Evolutionary conservation across 2,329 filamentous ascomycete genomes (phyloP).

Genomic region (Talaromyces verruculosus): DNA sequence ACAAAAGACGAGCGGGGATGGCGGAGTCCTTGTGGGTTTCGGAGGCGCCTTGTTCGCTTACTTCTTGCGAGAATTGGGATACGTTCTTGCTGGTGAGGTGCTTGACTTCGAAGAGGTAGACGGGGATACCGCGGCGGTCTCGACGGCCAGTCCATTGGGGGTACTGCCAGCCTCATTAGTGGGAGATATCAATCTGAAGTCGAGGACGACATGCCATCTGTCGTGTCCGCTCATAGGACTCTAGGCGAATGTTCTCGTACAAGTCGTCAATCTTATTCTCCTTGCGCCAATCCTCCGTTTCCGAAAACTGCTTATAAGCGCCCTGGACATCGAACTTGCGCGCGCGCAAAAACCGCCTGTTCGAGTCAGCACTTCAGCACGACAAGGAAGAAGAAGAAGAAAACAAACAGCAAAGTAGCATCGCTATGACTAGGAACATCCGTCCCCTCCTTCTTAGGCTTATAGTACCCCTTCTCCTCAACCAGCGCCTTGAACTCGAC

Average conservation of each 20-base stretch:
- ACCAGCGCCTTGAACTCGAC: conserved; percentile 69
- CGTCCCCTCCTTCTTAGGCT: conserved; percentile 33
- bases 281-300: conserved; percentile 83
- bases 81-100: conserved; percentile 81
- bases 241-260: conserved; percentile 82
- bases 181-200: too few species aligned
- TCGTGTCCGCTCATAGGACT: conserved; percentile 74
- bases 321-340: conserved; percentile 76
- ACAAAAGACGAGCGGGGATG: conserved; percentile 71
- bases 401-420: conserved; percentile 48
- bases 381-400: too few species aligned
- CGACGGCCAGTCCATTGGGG: conserved; percentile 93
- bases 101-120: conserved; percentile 87
- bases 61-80: conserved; percentile 64
- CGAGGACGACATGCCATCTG: conserved; percentile 59
- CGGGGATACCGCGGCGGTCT: conserved; percentile 84
- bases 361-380: background rate
- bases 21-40: conserved; percentile 59
- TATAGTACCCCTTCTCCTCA: conserved; percentile 60
- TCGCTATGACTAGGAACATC: conserved; percentile 48
- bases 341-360: conserved; percentile 79
- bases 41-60: conserved; percentile 51
- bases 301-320: conserved; percentile 79
- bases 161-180: conserved; percentile 57
- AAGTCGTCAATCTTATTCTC: conserved; percentile 75